Evolutionary conservation across 352 stramenopile species (phyloP).

Genomic region (Phytopythium kandeliae): DNA sequence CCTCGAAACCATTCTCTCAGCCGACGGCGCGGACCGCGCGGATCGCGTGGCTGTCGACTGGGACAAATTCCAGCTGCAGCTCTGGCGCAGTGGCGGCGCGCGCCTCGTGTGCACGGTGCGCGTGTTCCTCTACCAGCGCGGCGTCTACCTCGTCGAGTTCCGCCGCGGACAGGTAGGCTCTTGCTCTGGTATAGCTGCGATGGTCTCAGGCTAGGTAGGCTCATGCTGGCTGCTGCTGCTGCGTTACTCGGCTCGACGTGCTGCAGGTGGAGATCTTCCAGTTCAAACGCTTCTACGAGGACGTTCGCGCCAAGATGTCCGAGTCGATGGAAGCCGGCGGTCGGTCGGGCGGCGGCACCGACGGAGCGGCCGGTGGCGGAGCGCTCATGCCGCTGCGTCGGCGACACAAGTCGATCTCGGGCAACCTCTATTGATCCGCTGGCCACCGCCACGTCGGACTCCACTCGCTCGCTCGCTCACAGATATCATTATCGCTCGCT

Average conservation of each 20-base stretch:
- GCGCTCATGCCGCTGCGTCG: slow-evolving; percentile 28
- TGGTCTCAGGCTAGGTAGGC: no score
- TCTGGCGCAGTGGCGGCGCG: slow-evolving; percentile 43
- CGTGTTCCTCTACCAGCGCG: slow-evolving; percentile 75
- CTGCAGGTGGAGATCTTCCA: slow-evolving; percentile 78
- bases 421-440: slow-evolving; percentile 4
- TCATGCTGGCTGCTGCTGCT: no score
- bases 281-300: slow-evolving; percentile 86
- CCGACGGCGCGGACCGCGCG: slow-evolving; percentile 14
- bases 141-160: slow-evolving; percentile 80
- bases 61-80: slow-evolving; percentile 68
- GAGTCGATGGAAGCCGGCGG: slow-evolving; percentile 31
- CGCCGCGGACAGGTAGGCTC: slow-evolving; percentile 59
- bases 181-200: no score
- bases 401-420: slow-evolving; percentile 63
- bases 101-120: slow-evolving; percentile 64
- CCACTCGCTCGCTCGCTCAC: no score
- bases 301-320: slow-evolving; percentile 58
- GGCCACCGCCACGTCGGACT: no score
- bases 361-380: not conserved
- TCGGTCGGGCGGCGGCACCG: slow-evolving; percentile 1
- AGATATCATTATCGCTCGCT: slow-evolving; percentile 1
- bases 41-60: slow-evolving; percentile 64
- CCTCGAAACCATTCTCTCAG: slow-evolving; percentile 47
- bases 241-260: not conserved